Base-by-base conservation (phyloP, 2,329 filamentous ascomycete genomes). In the Sclerotinia trifoliorum region DNA sequence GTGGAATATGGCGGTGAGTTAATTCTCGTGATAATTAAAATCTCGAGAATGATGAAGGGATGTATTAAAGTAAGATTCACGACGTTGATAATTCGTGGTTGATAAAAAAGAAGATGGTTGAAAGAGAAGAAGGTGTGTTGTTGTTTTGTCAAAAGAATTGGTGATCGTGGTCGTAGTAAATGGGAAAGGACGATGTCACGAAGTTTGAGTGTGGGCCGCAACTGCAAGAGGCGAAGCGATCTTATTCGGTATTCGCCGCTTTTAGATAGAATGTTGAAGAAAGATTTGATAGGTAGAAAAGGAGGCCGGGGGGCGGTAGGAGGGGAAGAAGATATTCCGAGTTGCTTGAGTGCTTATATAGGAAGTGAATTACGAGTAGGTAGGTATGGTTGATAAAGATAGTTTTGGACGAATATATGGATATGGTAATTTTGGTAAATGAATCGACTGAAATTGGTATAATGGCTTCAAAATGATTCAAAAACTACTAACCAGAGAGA, bases 111-210 rank as follows among this genome's bases (percentile, higher is more conserved):
- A 65, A 57, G 64, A 58, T 56, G 64, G 44, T 66, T 51, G 64
- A 58, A 60, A 58, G 64, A 49, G 42, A 58, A 49, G 44, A 57
- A 51, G 61, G 49, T 66, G 64, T 66, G 52, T 66, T 66, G 64
- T 64, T 64, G 61, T 64, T 64, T 64, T 64, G 64, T 66, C 44
- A 66, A 66, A 66, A 66, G 64, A 66, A 66, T 67, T 67, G 57
- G 49, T 63, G 68, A 67, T 67, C 64, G 68, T 69, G 68, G 68
- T 69, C 64, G 67, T 61, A 60, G 64, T 52, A 66, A 66, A 61
- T 56, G 64, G 64, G 55, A 66, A 66, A 57, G 64, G 54, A 66
- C 64, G 64, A 66, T 66, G 64, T 66, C 64, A 62, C 57, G 57
- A 63, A 67, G 44, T 67, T 62, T 60, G 65, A 67, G 26, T 66